phyloP scores from a whole-genome alignment of 1,284 basidiomycete genomes.

The Pyrrhoderma lamaoense region DNA sequence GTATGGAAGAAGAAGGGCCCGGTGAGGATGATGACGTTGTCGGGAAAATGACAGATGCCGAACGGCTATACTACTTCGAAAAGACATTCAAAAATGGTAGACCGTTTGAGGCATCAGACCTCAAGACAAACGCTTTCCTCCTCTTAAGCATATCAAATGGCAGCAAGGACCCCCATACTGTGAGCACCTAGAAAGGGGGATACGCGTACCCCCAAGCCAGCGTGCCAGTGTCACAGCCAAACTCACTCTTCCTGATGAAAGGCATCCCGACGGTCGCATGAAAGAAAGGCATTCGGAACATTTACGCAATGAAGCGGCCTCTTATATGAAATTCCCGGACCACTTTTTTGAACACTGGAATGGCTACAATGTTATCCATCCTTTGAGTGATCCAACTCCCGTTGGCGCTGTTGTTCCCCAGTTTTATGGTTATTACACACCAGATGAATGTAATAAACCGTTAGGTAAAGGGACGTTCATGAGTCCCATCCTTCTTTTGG shows the following conservation, averaged over 20 bases:
- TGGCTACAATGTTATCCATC: slow-evolving; percentile 27
- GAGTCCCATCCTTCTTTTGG: slow-evolving; percentile 31
- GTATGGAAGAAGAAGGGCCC: not conserved
- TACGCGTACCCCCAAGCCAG: slow-evolving; percentile 12
- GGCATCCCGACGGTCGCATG: too few species aligned
- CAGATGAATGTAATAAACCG: slow-evolving; percentile 9
- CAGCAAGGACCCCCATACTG: slow-evolving; percentile 11
- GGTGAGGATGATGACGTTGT: not conserved
- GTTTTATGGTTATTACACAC: slow-evolving; percentile 33
- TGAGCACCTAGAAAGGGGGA: slow-evolving; percentile 11
- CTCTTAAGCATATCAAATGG: not conserved
- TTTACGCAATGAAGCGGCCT: slow-evolving; percentile 25
- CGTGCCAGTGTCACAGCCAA: slow-evolving; percentile 24
- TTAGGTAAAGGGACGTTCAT: slow-evolving; percentile 9
- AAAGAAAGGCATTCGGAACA: slow-evolving; percentile 17
- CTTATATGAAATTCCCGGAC: slow-evolving; percentile 27
- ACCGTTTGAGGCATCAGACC: slow-evolving; percentile 12
- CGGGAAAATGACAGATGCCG: not conserved
- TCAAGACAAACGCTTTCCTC: slow-evolving; percentile 2
- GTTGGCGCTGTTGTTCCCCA: slow-evolving; percentile 32
- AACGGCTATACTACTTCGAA: not conserved
- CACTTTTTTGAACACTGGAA: slow-evolving; percentile 30
- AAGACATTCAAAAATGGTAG: slow-evolving; percentile 2
- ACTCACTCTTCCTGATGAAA: slow-evolving; percentile 23
- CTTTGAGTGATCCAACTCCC: slow-evolving; percentile 26